Conservation (phyloP, 768 basidiomycete species). For the Rhodocollybia butyracea region DNA sequence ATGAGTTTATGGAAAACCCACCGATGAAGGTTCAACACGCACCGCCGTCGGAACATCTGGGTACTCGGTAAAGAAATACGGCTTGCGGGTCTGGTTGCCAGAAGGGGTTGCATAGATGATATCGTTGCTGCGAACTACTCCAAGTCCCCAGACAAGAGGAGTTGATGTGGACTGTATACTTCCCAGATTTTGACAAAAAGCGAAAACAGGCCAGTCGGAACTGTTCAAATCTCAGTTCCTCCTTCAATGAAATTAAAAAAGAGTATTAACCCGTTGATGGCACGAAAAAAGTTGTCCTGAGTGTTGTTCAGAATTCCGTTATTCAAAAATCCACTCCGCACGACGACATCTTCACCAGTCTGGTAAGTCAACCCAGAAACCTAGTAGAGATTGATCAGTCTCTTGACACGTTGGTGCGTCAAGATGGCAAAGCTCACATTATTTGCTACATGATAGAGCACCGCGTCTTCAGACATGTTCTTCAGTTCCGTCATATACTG, state of each 20-base stretch:
- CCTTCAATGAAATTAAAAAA: neutral
- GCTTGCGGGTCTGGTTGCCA: constrained; percentile 7
- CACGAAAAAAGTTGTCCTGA: constrained; percentile 9
- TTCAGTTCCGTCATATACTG: constrained; percentile 6
- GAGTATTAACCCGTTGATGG: constrained; percentile 8
- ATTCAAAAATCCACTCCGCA: constrained; percentile 8
- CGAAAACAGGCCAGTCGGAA: constrained; percentile 11
- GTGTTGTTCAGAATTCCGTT: constrained; percentile 1
- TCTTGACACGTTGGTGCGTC: neutral
- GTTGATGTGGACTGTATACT: constrained; percentile 4
- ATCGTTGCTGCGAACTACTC: constrained; percentile 12
- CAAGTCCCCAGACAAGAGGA: constrained; percentile 14
- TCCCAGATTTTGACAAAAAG: constrained; percentile 10
- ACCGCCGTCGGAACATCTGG: constrained; percentile 2
- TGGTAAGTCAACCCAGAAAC: constrained; percentile 4
- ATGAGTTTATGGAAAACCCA: neutral
- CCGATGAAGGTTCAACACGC: neutral
- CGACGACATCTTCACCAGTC: constrained; percentile 4
- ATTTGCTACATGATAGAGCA: constrained; percentile 8
- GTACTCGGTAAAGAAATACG: constrained; percentile 14
- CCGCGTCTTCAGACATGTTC: constrained; percentile 12
- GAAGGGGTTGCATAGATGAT: constrained; percentile 3
- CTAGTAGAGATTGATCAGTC: neutral
- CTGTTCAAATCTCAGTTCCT: neutral
- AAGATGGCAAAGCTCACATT: neutral